Evolutionary conservation across 2,329 filamentous ascomycete species (phyloP).

Genomic region (Ambrosiella xylebori): DNA sequence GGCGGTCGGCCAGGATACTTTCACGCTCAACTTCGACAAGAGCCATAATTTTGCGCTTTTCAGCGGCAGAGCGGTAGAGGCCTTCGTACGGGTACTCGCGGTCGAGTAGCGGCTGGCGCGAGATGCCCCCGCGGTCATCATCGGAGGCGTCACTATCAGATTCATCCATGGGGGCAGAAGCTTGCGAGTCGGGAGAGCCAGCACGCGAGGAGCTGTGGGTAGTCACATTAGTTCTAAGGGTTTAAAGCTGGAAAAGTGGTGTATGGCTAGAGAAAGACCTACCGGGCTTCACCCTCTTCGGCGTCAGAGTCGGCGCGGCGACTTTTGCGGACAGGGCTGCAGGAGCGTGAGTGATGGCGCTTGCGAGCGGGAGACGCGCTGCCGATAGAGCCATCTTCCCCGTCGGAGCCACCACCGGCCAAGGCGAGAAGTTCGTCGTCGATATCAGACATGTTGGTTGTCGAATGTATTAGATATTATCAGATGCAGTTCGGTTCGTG

Average conservation of each 20-base stretch:
- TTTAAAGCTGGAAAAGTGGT: neutral
- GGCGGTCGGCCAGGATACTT: conserved; percentile 73
- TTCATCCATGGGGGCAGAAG: conserved; percentile 80
- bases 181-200: conserved; percentile 54
- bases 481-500: neutral
- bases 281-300: conserved; percentile 57
- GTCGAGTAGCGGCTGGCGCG: conserved; percentile 22
- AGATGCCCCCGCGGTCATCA: conserved; percentile 31
- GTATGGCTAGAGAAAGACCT: neutral
- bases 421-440: conserved; percentile 89
- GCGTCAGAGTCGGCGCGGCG: conserved; percentile 27
- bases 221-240: neutral
- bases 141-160: conserved; percentile 48
- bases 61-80: conserved; percentile 55
- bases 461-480: neutral
- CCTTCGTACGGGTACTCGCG: conserved; percentile 76
- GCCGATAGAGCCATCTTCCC: conserved; percentile 26
- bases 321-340: conserved; percentile 26
- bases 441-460: conserved; percentile 57
- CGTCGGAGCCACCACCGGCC: conserved; percentile 53
- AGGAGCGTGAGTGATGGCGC: conserved; percentile 4
- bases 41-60: conserved; percentile 63
- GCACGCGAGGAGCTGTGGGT: conserved; percentile 46
- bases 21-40: conserved; percentile 87
- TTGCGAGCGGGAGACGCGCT: conserved; percentile 2